Base-by-base conservation (phyloP, 352 stramenopile genomes). In the Globisporangium spinosum region DNA sequence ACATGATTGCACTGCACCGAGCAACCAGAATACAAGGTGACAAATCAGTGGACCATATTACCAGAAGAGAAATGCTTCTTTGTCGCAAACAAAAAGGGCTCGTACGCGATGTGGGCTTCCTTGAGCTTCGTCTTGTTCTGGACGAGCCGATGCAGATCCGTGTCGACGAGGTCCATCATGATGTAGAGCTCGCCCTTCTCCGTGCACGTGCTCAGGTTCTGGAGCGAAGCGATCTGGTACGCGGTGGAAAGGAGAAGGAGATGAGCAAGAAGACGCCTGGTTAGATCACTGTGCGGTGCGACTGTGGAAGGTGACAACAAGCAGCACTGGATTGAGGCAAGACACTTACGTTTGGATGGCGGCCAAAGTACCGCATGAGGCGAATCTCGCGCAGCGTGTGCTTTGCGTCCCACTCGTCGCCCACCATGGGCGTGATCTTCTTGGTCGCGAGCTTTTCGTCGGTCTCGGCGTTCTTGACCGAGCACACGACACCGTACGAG, bases 151-250 rank as follows among this genome's bases (percentile, higher is more conserved):
- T 97, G 90, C 40, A 98, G 78, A 73, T 98, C 94, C 5, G 88
- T 98, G 71, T 98, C 94, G 10, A 98, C 88, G 40, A 98, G 83
- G 53, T 98, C 90, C 94, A 98, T 98, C 72, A 97, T 96, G 68
- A 98, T 91, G 72, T 98, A 98, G 20, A 98, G 79, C 72, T 98
- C 93, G 72, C 98, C 93, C 56, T 97, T 91, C 32, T 87, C 84
- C 15, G 84, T 85, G 59, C 86, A 94, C 20, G 84, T 94, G 74
- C 86, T 94, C 62, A 94, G 68, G 69, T 91, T 93, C 58, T 93
- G 79, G 40, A 94, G 65, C 45, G 80, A 89, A 5, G 83, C 84
- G 65, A 94, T 94, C 80, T 89, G 66, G 27, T 40, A 7, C 43
- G 43, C 3, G 9, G 20, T 51, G n/a, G 32, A 20, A 51, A 54